Base-by-base conservation (phyloP, 805 yeast genomes). In the Cyberlindnera xishuangbannaensis region DNA sequence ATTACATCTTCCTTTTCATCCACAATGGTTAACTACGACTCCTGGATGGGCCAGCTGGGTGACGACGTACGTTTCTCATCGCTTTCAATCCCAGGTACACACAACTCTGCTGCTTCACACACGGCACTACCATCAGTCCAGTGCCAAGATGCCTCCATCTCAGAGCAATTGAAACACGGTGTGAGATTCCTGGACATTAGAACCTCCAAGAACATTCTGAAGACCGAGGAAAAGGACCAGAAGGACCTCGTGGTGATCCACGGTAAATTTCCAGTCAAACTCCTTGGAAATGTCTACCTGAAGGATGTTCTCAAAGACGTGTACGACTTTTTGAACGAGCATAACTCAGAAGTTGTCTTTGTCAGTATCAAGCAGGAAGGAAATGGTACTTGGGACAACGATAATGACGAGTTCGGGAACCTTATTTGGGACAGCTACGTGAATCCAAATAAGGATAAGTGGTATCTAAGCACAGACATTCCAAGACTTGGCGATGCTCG, bases 21-120 rank as follows among this genome's bases (percentile, higher is more conserved):
- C 22, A 44, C 6, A 25, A 52, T 50, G 55, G 55, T 46, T 15
- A 37, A 49, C 20, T 45, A 47, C 41, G 27, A 31, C 6, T 34
- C 42, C 21, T 82, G 90, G 92, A 56, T 77, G 62, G 51, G 58
- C 21, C 64, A 67, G 9, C 50, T 80, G 37, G 56, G 61, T 33
- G 83, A 78, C 50, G 62, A 74, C 53, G 60, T 69, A 15, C 49
- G 49, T 25, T 40, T 83, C 22, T 64, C 80, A 4, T 59, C 67
- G 36, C 63, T 83, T 33, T 64, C 88, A 0, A 63, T 83, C 32
- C 87, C 90, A 8, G 92, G 92, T n/a, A 82, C 90, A n/a, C 92
- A 83, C 60, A 82, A 83, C 53, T 69, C 84, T 26, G 85, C 82
- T 11, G 90, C 90, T 6, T 75, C 71, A 45, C 78, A 78, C 52